Base-by-base conservation (phyloP, 495 filamentous ascomycete species). In the Jackrogersella multiformis region DNA sequence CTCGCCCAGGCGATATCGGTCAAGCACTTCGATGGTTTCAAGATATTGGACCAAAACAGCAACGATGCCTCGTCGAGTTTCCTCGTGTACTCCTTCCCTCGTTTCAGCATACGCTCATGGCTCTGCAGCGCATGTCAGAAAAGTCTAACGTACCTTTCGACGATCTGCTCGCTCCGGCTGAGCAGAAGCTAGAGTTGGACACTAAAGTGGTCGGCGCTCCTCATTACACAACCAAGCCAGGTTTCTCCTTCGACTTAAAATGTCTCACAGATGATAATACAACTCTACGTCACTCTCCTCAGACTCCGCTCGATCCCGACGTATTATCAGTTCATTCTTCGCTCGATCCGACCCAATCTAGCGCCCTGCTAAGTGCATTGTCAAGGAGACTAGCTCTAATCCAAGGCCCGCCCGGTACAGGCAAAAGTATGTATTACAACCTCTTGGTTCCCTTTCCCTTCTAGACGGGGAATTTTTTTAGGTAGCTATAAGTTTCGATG, bases 331-430 rank as follows among this genome's bases (percentile, higher is more conserved):
- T 73, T 2, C 62, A 74, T 38, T 82, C 86, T 0, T 80, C 72
- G 3, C 82, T 90, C 1, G 89, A 92, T 60, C 63, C 79, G 23
- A 82, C 80, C 0, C 89, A 96, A 70, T 82, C 82, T 12, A 39
- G 71, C 0, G 85, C 88, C 3, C 72, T 92, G 13, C 70, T 90
- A 2, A 71, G 81, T 24, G 78, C 86, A 13, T 76, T 96, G 2
- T 81, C 78, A 1, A 79, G 82, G 2, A 76, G 76, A 4, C 64
- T 92, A 20, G 86, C 86, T 5, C 76, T 93, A 0, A 90, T 94
- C 28, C 90, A 95, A 80, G 92, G 92, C 0, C 92, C 92, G 0
- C 92, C 92, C 3, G 92, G 92, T 0, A 94, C 91, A 2, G 92
- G 92, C 3, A 95, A 96, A 72, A 85, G 80, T 54, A 69, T 49